These are phyloP conservation scores for Albizia julibrissin DNA, from an alignment of 306 rosid species.

Conservation along the genomic window DNA sequence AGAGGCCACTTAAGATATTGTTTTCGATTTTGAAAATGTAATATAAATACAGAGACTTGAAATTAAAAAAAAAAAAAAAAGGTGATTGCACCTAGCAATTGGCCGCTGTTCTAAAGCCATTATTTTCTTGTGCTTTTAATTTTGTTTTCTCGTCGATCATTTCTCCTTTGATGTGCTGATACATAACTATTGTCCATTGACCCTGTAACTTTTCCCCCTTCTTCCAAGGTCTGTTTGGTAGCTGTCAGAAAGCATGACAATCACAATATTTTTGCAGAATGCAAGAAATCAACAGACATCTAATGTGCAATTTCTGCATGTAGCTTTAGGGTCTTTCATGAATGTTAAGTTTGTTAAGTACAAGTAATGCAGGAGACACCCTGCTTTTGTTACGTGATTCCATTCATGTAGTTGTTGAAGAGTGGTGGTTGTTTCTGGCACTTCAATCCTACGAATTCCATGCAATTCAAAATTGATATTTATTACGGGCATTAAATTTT, in stretches of 20 bases:
- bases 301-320: conserved; percentile 44
- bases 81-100: not conserved
- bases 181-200: not conserved
- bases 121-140: not conserved
- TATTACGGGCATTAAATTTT: not conserved
- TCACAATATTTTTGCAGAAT: conserved; percentile 41
- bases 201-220: not conserved
- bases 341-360: conserved; percentile 12
- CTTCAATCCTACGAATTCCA: not conserved
- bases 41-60: not conserved
- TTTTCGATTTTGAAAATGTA: conserved; percentile 7
- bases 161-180: not conserved
- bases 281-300: conserved; percentile 45
- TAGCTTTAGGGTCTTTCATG: not conserved
- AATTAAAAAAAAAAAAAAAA: not conserved
- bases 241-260: conserved; percentile 16
- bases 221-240: not conserved
- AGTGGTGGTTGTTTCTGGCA: not conserved
- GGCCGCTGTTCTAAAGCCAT: not conserved
- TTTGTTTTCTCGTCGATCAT: not conserved
- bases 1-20: not conserved
- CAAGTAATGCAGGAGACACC: not conserved
- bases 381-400: conserved; percentile 11
- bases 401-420: conserved; percentile 14
- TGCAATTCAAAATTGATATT: not conserved